A percentile compares a stretch with the other conserved stretches of the same genome.
phyloP scores from a whole-genome alignment of 2,329 filamentous ascomycete species.

The Aureobasidium namibiae region DNA sequence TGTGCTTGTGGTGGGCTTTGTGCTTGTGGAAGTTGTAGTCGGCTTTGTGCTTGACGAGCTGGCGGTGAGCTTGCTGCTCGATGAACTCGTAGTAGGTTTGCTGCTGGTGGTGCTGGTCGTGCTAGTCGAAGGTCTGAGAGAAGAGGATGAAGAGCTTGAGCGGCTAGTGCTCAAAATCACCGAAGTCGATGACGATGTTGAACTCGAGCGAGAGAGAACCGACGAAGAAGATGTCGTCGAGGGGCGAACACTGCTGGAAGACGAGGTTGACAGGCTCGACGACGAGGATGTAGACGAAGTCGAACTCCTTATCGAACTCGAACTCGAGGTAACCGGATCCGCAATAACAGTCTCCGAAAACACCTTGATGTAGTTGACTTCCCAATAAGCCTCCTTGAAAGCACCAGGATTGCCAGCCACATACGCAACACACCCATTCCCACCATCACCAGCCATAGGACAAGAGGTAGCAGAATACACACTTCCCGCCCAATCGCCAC shows the following conservation, averaged over 20 bases:
- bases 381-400: constrained; percentile 19
- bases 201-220: not conserved
- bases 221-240: not conserved
- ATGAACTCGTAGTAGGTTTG: not conserved
- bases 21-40: not conserved
- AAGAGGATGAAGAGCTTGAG: not conserved
- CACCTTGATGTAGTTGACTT: constrained; percentile 19
- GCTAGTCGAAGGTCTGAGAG: not conserved
- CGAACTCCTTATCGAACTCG: not conserved
- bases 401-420: constrained; percentile 18
- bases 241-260: not conserved
- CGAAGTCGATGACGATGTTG: not conserved
- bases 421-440: constrained; percentile 14
- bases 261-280: not conserved
- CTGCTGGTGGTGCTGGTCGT: not conserved
- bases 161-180: not conserved
- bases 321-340: not conserved
- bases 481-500: constrained; percentile 22
- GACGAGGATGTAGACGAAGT: not conserved
- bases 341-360: constrained; percentile 13
- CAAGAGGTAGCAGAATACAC: constrained; percentile 13
- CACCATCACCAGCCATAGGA: constrained; percentile 12
- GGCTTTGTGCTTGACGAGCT: not conserved
- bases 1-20: not conserved
- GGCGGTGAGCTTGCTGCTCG: not conserved